Evolutionary conservation across 192 early-diverging fungal genomes (phyloP).

Genomic region (Haplosporangium gracile): DNA sequence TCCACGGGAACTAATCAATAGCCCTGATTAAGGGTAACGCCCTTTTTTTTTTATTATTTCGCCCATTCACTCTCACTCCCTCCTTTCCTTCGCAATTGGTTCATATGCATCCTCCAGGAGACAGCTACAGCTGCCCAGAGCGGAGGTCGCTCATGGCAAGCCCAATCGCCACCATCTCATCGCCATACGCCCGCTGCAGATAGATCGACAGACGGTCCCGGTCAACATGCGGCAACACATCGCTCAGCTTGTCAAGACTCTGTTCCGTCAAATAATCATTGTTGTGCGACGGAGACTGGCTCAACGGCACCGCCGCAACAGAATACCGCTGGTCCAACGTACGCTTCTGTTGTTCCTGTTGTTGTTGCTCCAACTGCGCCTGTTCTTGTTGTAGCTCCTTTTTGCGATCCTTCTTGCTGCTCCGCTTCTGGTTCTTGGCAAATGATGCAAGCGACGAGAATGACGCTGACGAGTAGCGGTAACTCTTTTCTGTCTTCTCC

Average conservation of each 20-base stretch:
- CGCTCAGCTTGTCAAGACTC: slow-evolving; percentile 61
- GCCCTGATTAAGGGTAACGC: not conserved
- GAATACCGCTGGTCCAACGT: slow-evolving; percentile 33
- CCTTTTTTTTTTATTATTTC: not conserved
- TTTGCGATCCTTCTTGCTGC: slow-evolving; percentile 47
- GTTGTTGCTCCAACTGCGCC: slow-evolving; percentile 19
- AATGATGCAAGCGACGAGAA: slow-evolving; percentile 47
- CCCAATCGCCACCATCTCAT: slow-evolving; percentile 63
- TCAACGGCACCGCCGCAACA: slow-evolving; percentile 18
- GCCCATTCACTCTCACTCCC: too few species aligned
- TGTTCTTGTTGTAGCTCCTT: slow-evolving; percentile 15
- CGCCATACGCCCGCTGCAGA: slow-evolving; percentile 57
- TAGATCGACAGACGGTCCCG: slow-evolving; percentile 55
- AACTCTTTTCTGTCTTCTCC: slow-evolving; percentile 25
- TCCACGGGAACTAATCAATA: not conserved
- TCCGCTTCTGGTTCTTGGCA: slow-evolving; percentile 33
- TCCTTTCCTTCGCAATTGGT: not conserved
- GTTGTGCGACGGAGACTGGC: slow-evolving; percentile 2
- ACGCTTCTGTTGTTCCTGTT: slow-evolving; percentile 5
- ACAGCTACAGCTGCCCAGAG: slow-evolving; percentile 51
- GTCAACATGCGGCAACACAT: slow-evolving; percentile 65
- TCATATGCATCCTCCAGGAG: not conserved
- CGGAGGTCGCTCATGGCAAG: slow-evolving; percentile 58
- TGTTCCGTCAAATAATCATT: slow-evolving; percentile 50
- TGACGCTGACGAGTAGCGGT: slow-evolving; percentile 36